Evolutionary conservation across 176 grass and related monocot species (phyloP), one percentile per base, ranked within the genome.

Genomic region (Pharus latifolius): DNA sequence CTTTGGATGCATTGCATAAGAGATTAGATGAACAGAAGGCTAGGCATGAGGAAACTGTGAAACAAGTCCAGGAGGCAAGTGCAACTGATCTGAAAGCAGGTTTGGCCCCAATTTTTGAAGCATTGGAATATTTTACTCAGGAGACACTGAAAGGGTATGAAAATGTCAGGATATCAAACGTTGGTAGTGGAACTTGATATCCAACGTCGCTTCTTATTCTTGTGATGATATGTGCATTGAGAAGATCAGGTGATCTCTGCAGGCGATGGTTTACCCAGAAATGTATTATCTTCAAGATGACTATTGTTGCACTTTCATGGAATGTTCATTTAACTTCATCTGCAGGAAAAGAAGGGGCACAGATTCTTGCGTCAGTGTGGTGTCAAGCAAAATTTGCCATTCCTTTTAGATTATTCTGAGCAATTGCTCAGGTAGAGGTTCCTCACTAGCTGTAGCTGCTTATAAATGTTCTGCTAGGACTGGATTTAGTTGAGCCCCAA

Each of bases 41-140:
- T 64, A 88, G 72, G 60, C 88, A 96, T 28, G 76, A 75, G 68
- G 84, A 88, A 77, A 72, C 79, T 0, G 35, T 87, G 73, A 91
- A 81, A 65, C 71, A 85, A 59, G 74, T 85, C 28, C 88, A 80
- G 48, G 78, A 91, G 65, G 80, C 67, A 38, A 78, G 70, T 56
- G 79, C 72, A 42, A 73, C 78, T 55, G 84, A 96, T 74, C 67
- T 96, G 45, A 96, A 83, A 72, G 76, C 70, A 56, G 92, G 85
- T 37, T 63, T 96, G 24, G 70, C 61, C 49, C 84, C 92, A 16
- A 86, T 96, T 70, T 91, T 96, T 74, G 78, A 88, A 81, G 84
- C 88, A 10, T 58, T 96, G 70, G 85, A 87, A 70, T 83, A 73
- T 29, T 96, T 91, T 54, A 80, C 82, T 43, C 50, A 51, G 2